phyloP scores from a whole-genome alignment of 257 asterid genomes.

The Solanum dulcamara region DNA sequence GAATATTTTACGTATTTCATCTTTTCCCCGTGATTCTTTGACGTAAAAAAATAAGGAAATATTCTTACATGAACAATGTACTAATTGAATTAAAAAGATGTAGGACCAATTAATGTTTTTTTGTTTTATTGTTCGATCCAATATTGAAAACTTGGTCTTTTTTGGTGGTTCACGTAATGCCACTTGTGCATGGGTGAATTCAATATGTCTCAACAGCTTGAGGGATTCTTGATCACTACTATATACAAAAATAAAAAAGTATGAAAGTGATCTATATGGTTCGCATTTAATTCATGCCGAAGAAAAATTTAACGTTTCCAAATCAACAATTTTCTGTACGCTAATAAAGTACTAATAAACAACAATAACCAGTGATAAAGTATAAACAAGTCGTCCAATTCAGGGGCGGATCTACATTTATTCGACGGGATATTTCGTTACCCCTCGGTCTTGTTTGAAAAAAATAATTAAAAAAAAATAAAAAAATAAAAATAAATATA shows the following conservation, averaged over 20 bases:
- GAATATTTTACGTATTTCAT: not conserved
- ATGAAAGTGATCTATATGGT: not conserved
- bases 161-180: not conserved
- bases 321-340: not conserved
- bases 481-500: no score
- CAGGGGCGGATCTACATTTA: no score
- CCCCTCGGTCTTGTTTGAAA: no score
- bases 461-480: no score
- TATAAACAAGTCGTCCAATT: not conserved
- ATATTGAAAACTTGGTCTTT: not conserved
- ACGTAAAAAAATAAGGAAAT: not conserved
- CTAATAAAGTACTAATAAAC: not conserved
- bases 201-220: not conserved
- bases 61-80: not conserved
- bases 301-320: not conserved
- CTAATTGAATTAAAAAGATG: not conserved
- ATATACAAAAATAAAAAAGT: no score
- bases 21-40: not conserved
- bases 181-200: not conserved
- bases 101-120: not conserved
- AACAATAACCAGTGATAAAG: not conserved
- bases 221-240: no score
- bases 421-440: no score
- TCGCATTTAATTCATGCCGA: not conserved
- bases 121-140: not conserved